Conservation (phyloP, 495 filamentous ascomycete species). For the Jackrogersella multiformis region DNA sequence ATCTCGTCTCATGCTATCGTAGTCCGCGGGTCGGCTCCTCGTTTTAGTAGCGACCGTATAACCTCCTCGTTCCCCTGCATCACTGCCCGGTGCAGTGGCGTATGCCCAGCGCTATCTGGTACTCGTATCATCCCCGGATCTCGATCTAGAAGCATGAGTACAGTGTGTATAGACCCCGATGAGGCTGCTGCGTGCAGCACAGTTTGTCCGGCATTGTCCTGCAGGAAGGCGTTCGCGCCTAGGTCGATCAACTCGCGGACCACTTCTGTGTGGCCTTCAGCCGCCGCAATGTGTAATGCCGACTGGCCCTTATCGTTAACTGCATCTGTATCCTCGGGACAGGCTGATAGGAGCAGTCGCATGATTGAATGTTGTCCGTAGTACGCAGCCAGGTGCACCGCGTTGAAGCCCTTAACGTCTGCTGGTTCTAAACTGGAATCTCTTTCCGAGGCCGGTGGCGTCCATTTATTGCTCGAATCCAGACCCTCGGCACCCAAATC, state of each 20-base stretch:
- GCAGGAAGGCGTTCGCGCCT: conserved; percentile 11
- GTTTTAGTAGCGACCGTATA: conserved; percentile 11
- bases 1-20: conserved; percentile 6
- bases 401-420: conserved; percentile 13
- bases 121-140: conserved; percentile 8
- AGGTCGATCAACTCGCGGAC: conserved; percentile 13
- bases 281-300: conserved; percentile 12
- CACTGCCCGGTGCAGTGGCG: conserved; percentile 9
- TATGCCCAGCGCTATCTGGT: conserved; percentile 4
- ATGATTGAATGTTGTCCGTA: conserved; percentile 13
- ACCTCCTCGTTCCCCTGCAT: conserved; percentile 10
- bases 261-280: conserved; percentile 6
- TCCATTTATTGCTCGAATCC: background rate
- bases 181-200: conserved; percentile 9
- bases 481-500: background rate
- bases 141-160: background rate
- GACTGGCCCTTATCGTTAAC: conserved; percentile 13
- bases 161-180: conserved; percentile 1
- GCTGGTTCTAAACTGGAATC: conserved; percentile 6
- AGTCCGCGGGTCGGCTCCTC: conserved; percentile 3
- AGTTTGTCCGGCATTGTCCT: background rate
- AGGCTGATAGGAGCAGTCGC: conserved; percentile 1
- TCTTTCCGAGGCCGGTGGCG: conserved; percentile 8
- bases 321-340: conserved; percentile 10
- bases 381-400: conserved; percentile 11